Conservation (phyloP, 208 protist genomes). For the Zelonia costaricensis region DNA sequence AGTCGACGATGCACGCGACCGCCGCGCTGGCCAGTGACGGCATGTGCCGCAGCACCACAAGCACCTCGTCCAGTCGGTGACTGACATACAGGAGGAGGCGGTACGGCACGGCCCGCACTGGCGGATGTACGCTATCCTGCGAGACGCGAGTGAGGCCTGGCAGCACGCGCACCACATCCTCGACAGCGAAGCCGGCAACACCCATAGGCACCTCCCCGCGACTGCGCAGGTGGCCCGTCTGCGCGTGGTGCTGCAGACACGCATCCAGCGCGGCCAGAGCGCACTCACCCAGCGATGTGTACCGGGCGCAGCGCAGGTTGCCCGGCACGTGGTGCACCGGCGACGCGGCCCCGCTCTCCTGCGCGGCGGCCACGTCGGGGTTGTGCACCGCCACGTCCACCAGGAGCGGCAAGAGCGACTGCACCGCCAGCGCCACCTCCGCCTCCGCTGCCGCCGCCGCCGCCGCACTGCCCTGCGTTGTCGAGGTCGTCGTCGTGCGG, state of each 20-base stretch:
- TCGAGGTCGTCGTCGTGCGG: neutral
- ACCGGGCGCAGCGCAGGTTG: conserved; percentile 54
- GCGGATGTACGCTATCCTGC: conserved; percentile 57
- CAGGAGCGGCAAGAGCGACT: conserved; percentile 53
- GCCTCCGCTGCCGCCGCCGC: conserved; percentile 12
- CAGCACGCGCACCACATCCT: conserved; percentile 49
- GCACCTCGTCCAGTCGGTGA: conserved; percentile 35
- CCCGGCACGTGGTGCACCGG: conserved; percentile 52
- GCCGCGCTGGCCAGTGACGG: conserved; percentile 62
- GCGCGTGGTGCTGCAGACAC: conserved; percentile 40
- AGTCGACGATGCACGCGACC: conserved; percentile 58
- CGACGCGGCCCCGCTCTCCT: conserved; percentile 48
- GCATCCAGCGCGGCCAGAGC: conserved; percentile 65
- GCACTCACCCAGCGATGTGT: conserved; percentile 79
- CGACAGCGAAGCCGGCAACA: conserved; percentile 21
- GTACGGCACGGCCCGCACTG: conserved; percentile 62
- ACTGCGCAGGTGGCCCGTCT: conserved; percentile 20
- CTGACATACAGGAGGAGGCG: conserved; percentile 50
- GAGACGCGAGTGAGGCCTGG: conserved; percentile 53
- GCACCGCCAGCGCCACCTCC: conserved; percentile 26
- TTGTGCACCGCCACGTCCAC: conserved; percentile 65
- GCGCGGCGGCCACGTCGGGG: conserved; percentile 54
- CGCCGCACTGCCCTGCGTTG: no score
- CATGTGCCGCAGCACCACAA: conserved; percentile 52
- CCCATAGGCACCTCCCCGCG: conserved; percentile 5